Percentiles rank a stretch among this genome's conserved stretches.
phyloP scores from a whole-genome alignment of 176 grass and related monocot genomes.

The Melocanna baccifera region DNA sequence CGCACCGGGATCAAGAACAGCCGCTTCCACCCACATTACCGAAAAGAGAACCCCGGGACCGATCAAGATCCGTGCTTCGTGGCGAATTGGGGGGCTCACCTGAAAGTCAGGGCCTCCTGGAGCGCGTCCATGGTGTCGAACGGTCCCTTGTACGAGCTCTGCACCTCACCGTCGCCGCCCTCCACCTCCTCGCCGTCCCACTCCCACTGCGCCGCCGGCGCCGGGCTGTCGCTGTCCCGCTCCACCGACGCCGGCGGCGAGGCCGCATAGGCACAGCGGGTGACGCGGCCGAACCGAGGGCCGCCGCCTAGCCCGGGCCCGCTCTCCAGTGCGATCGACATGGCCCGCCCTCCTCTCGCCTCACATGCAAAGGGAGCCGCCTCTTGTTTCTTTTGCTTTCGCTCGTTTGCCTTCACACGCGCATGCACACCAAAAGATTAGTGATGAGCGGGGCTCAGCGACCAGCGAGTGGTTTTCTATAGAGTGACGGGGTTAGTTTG shows the following conservation, averaged over 20 bases:
- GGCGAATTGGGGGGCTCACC: conserved; percentile 38
- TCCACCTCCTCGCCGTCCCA: conserved; percentile 70
- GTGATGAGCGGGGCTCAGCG: background rate
- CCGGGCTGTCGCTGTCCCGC: conserved; percentile 60
- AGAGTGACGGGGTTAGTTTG: background rate
- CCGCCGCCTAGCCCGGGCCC: conserved; percentile 33
- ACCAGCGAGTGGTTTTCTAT: background rate
- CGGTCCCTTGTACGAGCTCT: conserved; percentile 80
- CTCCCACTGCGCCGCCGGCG: conserved; percentile 46
- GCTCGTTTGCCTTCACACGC: conserved; percentile 34
- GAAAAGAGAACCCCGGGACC: background rate
- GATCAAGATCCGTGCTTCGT: conserved; percentile 29
- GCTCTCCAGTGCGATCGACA: conserved; percentile 72
- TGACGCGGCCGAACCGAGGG: conserved; percentile 29
- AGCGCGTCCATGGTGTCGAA: conserved; percentile 89
- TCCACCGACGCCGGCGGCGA: conserved; percentile 39
- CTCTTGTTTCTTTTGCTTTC: conserved; percentile 24
- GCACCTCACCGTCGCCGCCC: conserved; percentile 70
- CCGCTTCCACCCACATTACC: conserved; percentile 19
- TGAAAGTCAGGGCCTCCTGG: conserved; percentile 80
- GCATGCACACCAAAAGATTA: conserved; percentile 22
- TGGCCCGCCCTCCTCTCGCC: conserved; percentile 31
- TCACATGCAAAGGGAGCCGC: conserved; percentile 44
- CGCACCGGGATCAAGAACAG: conserved; percentile 25
- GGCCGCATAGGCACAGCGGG: conserved; percentile 41